phyloP scores from a whole-genome alignment of 495 filamentous ascomycete species.

The Lepraria neglecta region DNA sequence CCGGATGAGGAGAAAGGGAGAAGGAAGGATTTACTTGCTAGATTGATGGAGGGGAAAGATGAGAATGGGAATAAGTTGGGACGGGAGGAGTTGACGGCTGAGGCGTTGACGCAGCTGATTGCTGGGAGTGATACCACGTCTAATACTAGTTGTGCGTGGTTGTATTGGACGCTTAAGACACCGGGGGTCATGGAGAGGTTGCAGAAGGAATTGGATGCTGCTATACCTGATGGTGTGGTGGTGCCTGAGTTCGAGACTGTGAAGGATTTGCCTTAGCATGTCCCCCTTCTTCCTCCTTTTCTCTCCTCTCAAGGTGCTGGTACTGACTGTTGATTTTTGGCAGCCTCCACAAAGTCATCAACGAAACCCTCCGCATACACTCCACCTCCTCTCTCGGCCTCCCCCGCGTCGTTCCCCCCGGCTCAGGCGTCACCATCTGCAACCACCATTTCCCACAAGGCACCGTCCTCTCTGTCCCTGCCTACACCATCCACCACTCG shows the following conservation, averaged over 20 bases:
- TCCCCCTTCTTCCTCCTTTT: background rate
- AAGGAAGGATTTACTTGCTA: slow-evolving; percentile 74
- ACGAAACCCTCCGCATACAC: slow-evolving; percentile 87
- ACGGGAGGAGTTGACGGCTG: slow-evolving; percentile 74
- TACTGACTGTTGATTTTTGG: background rate
- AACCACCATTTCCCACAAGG: slow-evolving; percentile 65
- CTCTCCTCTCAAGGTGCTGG: background rate
- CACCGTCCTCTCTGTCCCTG: slow-evolving; percentile 75
- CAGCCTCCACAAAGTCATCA: slow-evolving; percentile 67
- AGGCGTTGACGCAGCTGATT: slow-evolving; percentile 85
- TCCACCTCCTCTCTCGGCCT: slow-evolving; percentile 83
- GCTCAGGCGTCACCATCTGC: slow-evolving; percentile 46
- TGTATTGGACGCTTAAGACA: slow-evolving; percentile 67
- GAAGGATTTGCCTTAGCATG: slow-evolving; percentile 61
- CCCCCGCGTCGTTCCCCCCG: slow-evolving; percentile 67
- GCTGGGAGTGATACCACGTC: slow-evolving; percentile 86
- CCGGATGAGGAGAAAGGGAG: slow-evolving; percentile 49
- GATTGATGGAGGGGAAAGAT: slow-evolving; percentile 83
- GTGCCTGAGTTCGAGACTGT: slow-evolving; percentile 68
- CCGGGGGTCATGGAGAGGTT: slow-evolving; percentile 66
- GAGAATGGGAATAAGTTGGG: slow-evolving; percentile 66
- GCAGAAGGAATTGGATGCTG: slow-evolving; percentile 64
- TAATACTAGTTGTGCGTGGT: slow-evolving; percentile 80
- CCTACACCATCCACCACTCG: slow-evolving; percentile 83
- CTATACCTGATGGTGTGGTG: slow-evolving; percentile 51